Evolutionary conservation across 768 basidiomycete species (phyloP).

Genomic region (Naganishia vaughanmartiniae): DNA sequence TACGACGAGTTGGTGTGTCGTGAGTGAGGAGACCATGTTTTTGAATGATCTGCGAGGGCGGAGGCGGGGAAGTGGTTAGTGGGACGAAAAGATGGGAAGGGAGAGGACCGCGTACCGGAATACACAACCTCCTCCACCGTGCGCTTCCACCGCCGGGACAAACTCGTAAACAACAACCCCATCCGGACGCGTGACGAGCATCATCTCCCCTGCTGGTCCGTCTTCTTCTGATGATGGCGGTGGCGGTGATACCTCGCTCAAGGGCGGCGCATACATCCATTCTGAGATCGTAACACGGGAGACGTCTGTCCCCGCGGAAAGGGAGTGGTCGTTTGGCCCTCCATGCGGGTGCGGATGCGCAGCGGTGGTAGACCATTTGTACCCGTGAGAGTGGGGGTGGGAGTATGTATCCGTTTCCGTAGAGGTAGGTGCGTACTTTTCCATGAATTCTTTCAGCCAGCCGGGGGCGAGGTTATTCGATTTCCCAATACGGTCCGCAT

Average conservation of each 20-base stretch:
- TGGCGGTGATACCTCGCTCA: neutral
- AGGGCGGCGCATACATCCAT: conserved; percentile 10
- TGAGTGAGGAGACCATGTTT: neutral
- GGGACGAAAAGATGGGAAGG: neutral
- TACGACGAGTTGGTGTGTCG: conserved; percentile 10
- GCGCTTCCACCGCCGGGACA: neutral
- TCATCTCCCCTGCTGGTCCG: neutral
- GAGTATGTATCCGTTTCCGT: neutral
- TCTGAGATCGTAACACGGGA: neutral
- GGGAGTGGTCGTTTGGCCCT: conserved; percentile 15
- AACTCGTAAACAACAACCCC: conserved; percentile 4
- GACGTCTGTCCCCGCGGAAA: neutral
- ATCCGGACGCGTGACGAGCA: conserved; percentile 4
- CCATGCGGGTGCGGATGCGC: neutral
- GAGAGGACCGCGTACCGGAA: conserved; percentile 5
- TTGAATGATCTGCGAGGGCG: neutral
- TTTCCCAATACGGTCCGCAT: no score
- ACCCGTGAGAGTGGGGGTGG: neutral
- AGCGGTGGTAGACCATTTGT: neutral
- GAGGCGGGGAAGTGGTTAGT: neutral
- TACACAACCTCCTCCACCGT: conserved; percentile 9
- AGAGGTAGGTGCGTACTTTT: neutral
- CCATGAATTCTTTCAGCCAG: conserved; percentile 14
- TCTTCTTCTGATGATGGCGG: no score
- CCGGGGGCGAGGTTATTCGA: neutral